phyloP scores from a whole-genome alignment of 495 filamentous ascomycete species.

The Corynascus novoguineensis region DNA sequence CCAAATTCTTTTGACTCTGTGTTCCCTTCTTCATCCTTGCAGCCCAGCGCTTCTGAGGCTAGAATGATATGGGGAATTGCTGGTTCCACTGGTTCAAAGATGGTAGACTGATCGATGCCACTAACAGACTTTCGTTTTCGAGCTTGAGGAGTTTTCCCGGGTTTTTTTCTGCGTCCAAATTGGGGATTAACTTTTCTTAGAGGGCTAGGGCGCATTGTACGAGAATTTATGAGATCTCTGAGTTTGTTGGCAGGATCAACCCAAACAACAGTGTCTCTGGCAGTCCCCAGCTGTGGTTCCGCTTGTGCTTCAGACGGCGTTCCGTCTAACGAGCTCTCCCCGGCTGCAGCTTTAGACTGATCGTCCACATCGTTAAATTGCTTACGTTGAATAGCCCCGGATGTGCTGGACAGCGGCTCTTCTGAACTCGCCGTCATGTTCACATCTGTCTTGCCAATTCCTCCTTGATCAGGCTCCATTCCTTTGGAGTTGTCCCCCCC shows the following conservation, averaged over 20 bases:
- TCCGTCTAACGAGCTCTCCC: no score
- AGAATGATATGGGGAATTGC: constrained; percentile 33
- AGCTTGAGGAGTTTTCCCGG: background rate
- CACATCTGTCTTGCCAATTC: background rate
- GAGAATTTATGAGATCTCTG: constrained; percentile 37
- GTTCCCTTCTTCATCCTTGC: background rate
- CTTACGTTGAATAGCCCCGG: constrained; percentile 32
- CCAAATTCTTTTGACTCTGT: constrained; percentile 8
- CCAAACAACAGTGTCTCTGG: constrained; percentile 52
- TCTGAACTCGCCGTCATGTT: constrained; percentile 15
- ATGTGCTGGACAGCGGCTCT: constrained; percentile 26
- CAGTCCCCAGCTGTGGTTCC: background rate
- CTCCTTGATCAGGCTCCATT: no score
- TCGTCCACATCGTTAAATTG: constrained; percentile 35
- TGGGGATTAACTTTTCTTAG: background rate
- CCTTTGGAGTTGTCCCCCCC: no score
- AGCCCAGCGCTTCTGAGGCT: constrained; percentile 11
- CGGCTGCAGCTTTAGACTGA: background rate
- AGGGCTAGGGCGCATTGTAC: constrained; percentile 14
- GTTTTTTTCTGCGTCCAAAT: background rate
- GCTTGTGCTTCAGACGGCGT: background rate
- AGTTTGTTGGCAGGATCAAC: constrained; percentile 60
- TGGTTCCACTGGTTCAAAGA: constrained; percentile 37
- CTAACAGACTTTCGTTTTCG: constrained; percentile 26
- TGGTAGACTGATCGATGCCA: constrained; percentile 21